Conservation (phyloP, 331 rosid genomes). For the Arachis monticola region DNA sequence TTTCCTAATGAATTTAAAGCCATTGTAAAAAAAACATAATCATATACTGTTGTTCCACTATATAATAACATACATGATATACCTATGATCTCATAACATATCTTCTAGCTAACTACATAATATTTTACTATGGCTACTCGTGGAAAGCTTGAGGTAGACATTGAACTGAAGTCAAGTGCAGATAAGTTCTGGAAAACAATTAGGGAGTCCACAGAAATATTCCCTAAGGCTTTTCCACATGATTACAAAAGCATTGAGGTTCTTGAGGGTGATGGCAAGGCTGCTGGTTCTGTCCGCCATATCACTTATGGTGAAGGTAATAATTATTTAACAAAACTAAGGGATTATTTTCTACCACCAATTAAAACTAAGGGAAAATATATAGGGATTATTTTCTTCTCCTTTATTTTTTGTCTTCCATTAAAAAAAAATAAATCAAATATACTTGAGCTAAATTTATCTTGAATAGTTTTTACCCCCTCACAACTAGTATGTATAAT, state of each 20-base stretch:
- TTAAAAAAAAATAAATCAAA: not conserved
- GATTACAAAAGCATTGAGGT: conserved; percentile 84
- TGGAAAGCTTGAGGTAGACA: conserved; percentile 75
- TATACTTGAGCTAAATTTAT: not conserved
- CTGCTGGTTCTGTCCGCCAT: conserved; percentile 73
- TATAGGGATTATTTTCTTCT: not conserved
- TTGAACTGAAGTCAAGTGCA: conserved; percentile 62
- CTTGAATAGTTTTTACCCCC: too few relatives aligned
- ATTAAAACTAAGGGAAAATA: too few relatives aligned
- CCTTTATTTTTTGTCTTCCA: too few relatives aligned
- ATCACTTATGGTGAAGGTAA: conserved; percentile 65
- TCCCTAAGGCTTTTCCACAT: conserved; percentile 71
- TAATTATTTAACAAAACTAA: too few relatives aligned
- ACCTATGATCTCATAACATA: too few relatives aligned
- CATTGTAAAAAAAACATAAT: too few relatives aligned
- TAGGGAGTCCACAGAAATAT: conserved; percentile 58
- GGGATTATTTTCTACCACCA: too few relatives aligned
- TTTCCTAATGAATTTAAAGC: conserved; percentile 57
- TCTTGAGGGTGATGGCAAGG: conserved; percentile 86
- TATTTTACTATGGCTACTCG: conserved; percentile 54
- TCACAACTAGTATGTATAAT: too few relatives aligned
- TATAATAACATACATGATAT: too few relatives aligned
- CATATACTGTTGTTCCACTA: too few relatives aligned
- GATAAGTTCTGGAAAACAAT: conserved; percentile 63
- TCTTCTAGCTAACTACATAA: too few relatives aligned